Evolutionary conservation across 495 filamentous ascomycete genomes (phyloP).

Genomic region (Eremomyces bilateralis): DNA sequence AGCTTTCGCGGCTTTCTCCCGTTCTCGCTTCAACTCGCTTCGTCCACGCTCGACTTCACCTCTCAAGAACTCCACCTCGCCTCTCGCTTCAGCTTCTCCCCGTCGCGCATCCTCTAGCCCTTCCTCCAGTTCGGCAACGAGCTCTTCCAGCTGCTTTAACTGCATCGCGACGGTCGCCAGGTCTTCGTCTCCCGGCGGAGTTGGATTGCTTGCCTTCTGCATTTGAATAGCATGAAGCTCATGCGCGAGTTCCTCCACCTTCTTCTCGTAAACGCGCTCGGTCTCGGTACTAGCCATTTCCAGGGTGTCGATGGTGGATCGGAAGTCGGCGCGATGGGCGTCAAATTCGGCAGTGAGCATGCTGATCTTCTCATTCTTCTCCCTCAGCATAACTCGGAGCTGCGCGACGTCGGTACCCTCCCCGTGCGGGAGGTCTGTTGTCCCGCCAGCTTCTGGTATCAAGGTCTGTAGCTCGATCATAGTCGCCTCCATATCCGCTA

Average conservation of each 20-base stretch:
- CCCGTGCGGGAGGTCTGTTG: neutral
- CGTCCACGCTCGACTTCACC: constrained; percentile 92
- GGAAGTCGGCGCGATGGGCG: constrained; percentile 81
- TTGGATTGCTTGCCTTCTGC: no score
- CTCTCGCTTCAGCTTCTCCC: constrained; percentile 91
- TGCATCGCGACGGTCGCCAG: constrained; percentile 77
- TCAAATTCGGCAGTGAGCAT: constrained; percentile 90
- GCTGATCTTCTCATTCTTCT: constrained; percentile 92
- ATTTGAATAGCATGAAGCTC: constrained; percentile 67
- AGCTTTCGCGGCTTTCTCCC: constrained; percentile 60
- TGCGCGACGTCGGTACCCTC: constrained; percentile 40
- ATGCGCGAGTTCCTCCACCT: constrained; percentile 70
- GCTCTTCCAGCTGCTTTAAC: constrained; percentile 83
- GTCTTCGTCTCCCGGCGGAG: no score
- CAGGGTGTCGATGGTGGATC: constrained; percentile 87
- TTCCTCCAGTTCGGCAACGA: constrained; percentile 91
- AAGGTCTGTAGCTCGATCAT: constrained; percentile 52
- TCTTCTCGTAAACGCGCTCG: constrained; percentile 89
- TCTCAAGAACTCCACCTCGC: constrained; percentile 87
- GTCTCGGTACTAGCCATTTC: constrained; percentile 94
- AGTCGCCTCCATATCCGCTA: constrained; percentile 70
- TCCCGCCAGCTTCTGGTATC: constrained; percentile 15
- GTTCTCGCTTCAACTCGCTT: constrained; percentile 68
- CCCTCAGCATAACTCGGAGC: constrained; percentile 59
- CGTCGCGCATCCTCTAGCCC: constrained; percentile 86